Base-by-base conservation (phyloP, 176 grass and related monocot genomes). In the Zizania latifolia region DNA sequence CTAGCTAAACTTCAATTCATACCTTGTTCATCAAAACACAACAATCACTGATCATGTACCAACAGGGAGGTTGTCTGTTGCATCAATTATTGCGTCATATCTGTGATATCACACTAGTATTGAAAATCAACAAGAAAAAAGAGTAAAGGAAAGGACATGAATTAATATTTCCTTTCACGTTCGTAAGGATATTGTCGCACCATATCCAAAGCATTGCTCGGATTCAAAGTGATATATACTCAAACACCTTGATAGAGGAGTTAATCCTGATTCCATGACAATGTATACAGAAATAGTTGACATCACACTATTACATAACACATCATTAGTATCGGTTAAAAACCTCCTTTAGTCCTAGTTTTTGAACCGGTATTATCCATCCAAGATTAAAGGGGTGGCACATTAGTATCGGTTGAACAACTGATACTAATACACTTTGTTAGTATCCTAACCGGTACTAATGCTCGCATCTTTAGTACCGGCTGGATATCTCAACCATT, bases 21-120 rank as follows among this genome's bases (percentile, higher is more conserved):
- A 97, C 94, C 90, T 97, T 97, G 40, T 89, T 77, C 34, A 97
- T 58, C 38, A 97, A 66, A 62, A 91, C 88, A 87, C 94, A 97
- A 41, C 91, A 97, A 81, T 97, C 94, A 68, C 74, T 97, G 72
- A 97, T 91, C 94, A 97, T 91, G 79, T 97, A 97, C 40, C 94
- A 76, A 56, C 77, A 71, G 94, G 88, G 77, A 97, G 88, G 64
- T 93, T 93, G 63, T 97, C 88, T 0, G 94, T 97, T 85, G 94
- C 94, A 81, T 97, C 94, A 79, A 93, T 86, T 80, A 97, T 81
- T 58, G 92, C 60, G 58, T 92, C 94, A 81, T 93, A 97, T 89
- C 91, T 97, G 78, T 82, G 3, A 50, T 75, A 32, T 85, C 78
- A n/a, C 6, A 50, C 6, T 62, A 91, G 86, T 76, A 19, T 55